Evolutionary conservation across 768 basidiomycete genomes (phyloP).

Genomic region (Gymnopilus dilepis): DNA sequence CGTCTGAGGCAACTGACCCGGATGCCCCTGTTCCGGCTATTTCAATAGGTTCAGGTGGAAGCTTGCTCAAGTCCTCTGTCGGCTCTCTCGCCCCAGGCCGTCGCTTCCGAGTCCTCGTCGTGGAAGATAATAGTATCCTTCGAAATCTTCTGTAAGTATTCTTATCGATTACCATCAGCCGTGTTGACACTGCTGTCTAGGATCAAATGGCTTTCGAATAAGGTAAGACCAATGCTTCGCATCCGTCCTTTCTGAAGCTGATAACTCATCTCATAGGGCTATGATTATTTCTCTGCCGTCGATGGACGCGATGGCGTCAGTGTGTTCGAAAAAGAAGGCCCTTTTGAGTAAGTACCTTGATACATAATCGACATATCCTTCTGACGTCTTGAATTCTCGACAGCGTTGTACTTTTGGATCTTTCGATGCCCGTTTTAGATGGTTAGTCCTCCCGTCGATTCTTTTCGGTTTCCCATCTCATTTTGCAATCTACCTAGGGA

Average conservation of each 20-base stretch:
- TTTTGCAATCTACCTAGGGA: constrained; percentile 49
- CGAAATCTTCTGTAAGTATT: constrained; percentile 75
- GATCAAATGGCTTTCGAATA: constrained; percentile 72
- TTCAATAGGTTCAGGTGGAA: constrained; percentile 63
- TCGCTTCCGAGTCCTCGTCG: constrained; percentile 72
- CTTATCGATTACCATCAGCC: neutral
- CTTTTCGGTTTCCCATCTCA: neutral
- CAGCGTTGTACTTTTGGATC: constrained; percentile 85
- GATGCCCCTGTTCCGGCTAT: constrained; percentile 49
- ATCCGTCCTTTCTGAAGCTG: constrained; percentile 14
- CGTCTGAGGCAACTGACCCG: constrained; percentile 28
- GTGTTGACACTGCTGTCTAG: constrained; percentile 26
- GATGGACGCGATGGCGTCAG: constrained; percentile 88
- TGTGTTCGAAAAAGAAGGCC: constrained; percentile 70
- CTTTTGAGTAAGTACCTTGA: constrained; percentile 78
- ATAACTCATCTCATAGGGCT: constrained; percentile 49
- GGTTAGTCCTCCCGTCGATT: constrained; percentile 48
- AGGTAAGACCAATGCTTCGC: constrained; percentile 40
- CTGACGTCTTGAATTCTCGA: constrained; percentile 9
- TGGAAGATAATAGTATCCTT: constrained; percentile 91
- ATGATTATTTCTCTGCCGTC: constrained; percentile 76
- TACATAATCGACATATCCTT: neutral
- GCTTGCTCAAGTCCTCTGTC: constrained; percentile 70
- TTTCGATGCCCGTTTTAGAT: constrained; percentile 95
- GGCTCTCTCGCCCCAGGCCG: constrained; percentile 53